Evolutionary conservation across 257 asterid species (phyloP).

Genomic region (Eucommia ulmoides): DNA sequence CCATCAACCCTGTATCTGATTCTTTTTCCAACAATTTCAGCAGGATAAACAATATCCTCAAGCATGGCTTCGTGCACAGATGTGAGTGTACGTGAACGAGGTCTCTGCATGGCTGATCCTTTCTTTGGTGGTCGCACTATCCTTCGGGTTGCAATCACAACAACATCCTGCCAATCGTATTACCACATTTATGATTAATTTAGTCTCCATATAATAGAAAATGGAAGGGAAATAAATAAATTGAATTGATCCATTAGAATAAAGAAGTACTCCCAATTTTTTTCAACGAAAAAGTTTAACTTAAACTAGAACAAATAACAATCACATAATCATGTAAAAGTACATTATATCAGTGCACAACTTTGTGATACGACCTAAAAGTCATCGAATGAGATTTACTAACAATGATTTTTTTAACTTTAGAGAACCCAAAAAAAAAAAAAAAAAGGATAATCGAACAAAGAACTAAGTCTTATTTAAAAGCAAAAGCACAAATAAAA

Average conservation of each 20-base stretch:
- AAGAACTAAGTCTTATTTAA: no score
- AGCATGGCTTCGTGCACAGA: slow-evolving; percentile 71
- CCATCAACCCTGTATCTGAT: slow-evolving; percentile 55
- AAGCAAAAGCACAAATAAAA: no score
- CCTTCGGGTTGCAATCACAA: slow-evolving; percentile 21
- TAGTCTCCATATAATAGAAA: no score
- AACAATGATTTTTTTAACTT: no score
- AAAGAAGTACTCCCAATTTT: neutral
- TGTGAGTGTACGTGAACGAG: slow-evolving; percentile 59
- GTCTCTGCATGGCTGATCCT: slow-evolving; percentile 60
- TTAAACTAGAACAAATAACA: no score
- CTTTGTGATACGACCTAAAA: no score
- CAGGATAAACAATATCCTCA: slow-evolving; percentile 62
- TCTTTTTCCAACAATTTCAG: slow-evolving; percentile 63
- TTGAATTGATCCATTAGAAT: neutral
- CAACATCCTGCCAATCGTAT: slow-evolving; percentile 13
- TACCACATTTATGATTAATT: no score
- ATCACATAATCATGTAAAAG: neutral
- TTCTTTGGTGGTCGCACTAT: slow-evolving; percentile 16
- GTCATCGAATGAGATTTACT: no score
- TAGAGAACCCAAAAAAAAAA: no score
- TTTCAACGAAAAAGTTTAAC: neutral
- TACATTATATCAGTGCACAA: neutral
- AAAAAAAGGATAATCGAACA: no score
- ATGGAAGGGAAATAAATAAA: neutral